Evolutionary conservation across 805 yeast genomes (phyloP), one percentile per base, ranked within the genome.

Genomic region (Maudiozyma barnettii): DNA sequence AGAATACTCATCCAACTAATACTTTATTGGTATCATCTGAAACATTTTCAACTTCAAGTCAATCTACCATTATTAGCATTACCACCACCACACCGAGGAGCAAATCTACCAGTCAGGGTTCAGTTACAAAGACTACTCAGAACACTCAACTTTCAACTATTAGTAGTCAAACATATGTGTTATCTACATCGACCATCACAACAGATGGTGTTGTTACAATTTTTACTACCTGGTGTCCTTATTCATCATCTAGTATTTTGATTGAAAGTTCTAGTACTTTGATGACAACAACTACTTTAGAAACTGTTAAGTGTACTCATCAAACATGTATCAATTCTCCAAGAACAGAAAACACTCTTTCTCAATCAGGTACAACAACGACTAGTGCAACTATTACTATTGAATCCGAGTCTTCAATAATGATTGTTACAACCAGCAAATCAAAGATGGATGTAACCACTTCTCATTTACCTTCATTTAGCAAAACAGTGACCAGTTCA

Each of bases 191-290:
- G 2, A 43, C 52, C 12, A 30, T 44, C 21, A 39, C 46, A 19
- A 41, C 46, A 3, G 33, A 43, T 13, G 52, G 51, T n/a, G 30
- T 45, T n/a, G 39, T 42, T 1, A 52, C 56, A n/a, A 58, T 58
- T 16, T 74, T 64, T 63, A 67, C 74, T 19, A 69, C 74, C 10
- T 69, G 69, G 62, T 67, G 72, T 49, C 74, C 73, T 37, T 21
- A 41, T 19, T 46, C 16, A 33, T 33, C 36, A 14, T 5, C 6
- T 14, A 14, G 8, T 14, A 33, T 10, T 33, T n/a, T 18, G 16
- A 14, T 6, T 4, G 19, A 14, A 1, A 33, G 36, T 43, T 33
- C 19, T 10, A 19, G 18, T n/a, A 9, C 7, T n/a, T n/a, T 16
- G 16, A 14, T n/a, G n/a, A 14, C 9, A 4, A n/a, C 19, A 4